A percentile compares a stretch with the other conserved stretches of the same genome.
phyloP scores from a whole-genome alignment of 208 protist species.

The Trypanosoma mega region DNA sequence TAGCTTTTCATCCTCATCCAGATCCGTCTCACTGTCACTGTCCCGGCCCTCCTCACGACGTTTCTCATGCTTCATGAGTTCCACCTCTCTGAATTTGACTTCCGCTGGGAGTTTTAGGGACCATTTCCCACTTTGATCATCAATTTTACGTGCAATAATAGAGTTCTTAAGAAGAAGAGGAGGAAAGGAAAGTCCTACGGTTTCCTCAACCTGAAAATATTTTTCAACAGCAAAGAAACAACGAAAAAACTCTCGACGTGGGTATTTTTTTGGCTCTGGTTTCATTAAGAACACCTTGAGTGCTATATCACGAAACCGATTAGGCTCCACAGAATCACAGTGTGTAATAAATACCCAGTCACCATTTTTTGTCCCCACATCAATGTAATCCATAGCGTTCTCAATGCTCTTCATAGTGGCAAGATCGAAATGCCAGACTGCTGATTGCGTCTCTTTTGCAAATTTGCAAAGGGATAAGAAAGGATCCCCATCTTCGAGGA shows the following conservation, averaged over 20 bases:
- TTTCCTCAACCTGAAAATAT: slow-evolving; percentile 63
- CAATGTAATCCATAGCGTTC: slow-evolving; percentile 87
- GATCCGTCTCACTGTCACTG: slow-evolving; percentile 86
- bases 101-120: slow-evolving; percentile 53
- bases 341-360: slow-evolving; percentile 90
- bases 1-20: slow-evolving; percentile 63
- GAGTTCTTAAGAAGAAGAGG: slow-evolving; percentile 71
- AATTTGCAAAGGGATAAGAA: slow-evolving; percentile 68
- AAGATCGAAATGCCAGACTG: slow-evolving; percentile 84
- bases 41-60: slow-evolving; percentile 66
- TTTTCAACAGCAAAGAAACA: slow-evolving; percentile 69
- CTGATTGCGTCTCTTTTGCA: slow-evolving; percentile 52
- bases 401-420: slow-evolving; percentile 46
- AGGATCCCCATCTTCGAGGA: slow-evolving; percentile 81
- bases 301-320: slow-evolving; percentile 73
- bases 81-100: slow-evolving; percentile 25
- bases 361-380: slow-evolving; percentile 85
- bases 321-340: slow-evolving; percentile 52
- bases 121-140: slow-evolving; percentile 52
- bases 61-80: slow-evolving; percentile 42
- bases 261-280: slow-evolving; percentile 76
- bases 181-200: slow-evolving; percentile 60
- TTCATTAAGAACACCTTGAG: slow-evolving; percentile 63
- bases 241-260: slow-evolving; percentile 83
- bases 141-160: slow-evolving; percentile 50